Conservation (phyloP, 495 filamentous ascomycete species). For the Xylaria bambusicola region DNA sequence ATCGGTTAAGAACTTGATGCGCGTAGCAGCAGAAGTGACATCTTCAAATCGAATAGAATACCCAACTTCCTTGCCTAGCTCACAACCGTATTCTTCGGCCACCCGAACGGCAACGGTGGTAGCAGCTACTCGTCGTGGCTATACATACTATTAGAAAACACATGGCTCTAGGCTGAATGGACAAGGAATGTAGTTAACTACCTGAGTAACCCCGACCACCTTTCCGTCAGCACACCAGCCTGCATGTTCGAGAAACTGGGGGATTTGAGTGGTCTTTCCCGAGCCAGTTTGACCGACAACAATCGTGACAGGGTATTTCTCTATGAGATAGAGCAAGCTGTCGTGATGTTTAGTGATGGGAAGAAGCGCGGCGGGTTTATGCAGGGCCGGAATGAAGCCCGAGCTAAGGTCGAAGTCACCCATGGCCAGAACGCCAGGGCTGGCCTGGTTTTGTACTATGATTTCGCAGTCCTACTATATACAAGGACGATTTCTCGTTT, state of each 20-base stretch:
- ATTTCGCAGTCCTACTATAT: background rate
- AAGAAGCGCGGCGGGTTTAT: slow-evolving; percentile 74
- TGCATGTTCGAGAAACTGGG: slow-evolving; percentile 82
- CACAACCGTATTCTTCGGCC: slow-evolving; percentile 88
- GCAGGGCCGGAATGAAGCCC: slow-evolving; percentile 71
- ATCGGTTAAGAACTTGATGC: slow-evolving; percentile 96
- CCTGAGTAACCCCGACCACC: slow-evolving; percentile 87
- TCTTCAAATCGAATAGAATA: slow-evolving; percentile 98
- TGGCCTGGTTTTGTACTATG: background rate
- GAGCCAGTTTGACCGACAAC: slow-evolving; percentile 90
- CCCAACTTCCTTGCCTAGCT: slow-evolving; percentile 91
- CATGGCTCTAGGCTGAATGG: background rate
- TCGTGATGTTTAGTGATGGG: slow-evolving; percentile 77
- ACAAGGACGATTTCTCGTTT: background rate
- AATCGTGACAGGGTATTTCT: slow-evolving; percentile 77
- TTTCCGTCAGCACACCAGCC: slow-evolving; percentile 87
- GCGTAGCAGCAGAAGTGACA: slow-evolving; percentile 80
- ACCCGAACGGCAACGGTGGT: slow-evolving; percentile 90
- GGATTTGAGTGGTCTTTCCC: slow-evolving; percentile 88
- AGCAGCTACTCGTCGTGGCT: slow-evolving; percentile 91
- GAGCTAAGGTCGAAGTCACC: slow-evolving; percentile 61
- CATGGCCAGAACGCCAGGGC: slow-evolving; percentile 35
- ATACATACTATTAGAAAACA: slow-evolving; percentile 22
- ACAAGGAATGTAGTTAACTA: slow-evolving; percentile 39
- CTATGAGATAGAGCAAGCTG: slow-evolving; percentile 72